Evolutionary conservation across 352 stramenopile genomes (phyloP).

Genomic region (Aphanomyces astaci): DNA sequence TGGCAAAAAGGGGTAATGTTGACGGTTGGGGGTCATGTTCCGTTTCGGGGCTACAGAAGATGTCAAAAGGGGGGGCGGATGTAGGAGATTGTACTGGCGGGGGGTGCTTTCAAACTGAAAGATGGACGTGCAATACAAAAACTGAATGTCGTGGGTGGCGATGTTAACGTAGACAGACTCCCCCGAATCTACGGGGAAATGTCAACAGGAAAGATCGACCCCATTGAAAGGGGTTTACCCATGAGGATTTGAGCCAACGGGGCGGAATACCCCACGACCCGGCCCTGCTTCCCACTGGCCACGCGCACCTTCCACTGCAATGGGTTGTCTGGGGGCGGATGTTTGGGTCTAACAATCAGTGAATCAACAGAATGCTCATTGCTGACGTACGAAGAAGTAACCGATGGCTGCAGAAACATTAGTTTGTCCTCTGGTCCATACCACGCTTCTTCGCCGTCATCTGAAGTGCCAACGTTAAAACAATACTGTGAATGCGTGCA

Average conservation of each 20-base stretch:
- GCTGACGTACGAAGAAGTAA: neutral
- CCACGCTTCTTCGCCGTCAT: constrained; percentile 5
- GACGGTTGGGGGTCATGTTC: neutral
- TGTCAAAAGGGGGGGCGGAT: neutral
- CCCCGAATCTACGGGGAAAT: neutral
- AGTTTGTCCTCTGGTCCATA: neutral
- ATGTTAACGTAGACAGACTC: constrained; percentile 17
- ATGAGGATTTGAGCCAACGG: neutral
- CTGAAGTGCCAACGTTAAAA: neutral
- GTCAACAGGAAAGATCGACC: too few species aligned
- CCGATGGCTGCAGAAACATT: neutral
- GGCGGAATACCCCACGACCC: neutral
- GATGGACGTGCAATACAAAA: constrained; percentile 9
- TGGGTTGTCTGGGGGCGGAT: neutral
- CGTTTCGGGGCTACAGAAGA: neutral
- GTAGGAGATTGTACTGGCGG: neutral
- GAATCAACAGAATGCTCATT: too few species aligned
- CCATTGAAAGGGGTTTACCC: neutral
- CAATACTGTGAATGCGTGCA: neutral
- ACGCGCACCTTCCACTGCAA: constrained; percentile 1
- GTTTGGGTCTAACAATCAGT: neutral
- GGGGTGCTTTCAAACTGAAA: constrained; percentile 17
- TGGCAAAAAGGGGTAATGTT: neutral
- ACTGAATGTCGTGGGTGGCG: constrained; percentile 1
- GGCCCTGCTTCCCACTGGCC: neutral